phyloP scores from a whole-genome alignment of 192 early-diverging fungal species.

The Backusella luteola region DNA sequence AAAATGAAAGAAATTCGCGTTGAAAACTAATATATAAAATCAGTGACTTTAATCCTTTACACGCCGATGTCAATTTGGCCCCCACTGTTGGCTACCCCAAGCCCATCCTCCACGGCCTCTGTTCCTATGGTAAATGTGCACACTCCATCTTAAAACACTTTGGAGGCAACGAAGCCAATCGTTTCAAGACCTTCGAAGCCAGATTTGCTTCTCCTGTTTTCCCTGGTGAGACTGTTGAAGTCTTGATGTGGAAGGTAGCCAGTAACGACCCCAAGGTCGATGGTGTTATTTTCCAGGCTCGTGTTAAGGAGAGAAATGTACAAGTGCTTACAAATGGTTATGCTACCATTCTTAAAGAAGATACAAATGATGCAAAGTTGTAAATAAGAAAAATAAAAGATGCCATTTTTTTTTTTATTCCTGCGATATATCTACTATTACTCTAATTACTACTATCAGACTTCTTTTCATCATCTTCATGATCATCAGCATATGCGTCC shows the following conservation, averaged over 20 bases:
- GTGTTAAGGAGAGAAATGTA: conserved; percentile 55
- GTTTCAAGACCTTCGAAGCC: conserved; percentile 62
- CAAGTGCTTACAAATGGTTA: conserved; percentile 64
- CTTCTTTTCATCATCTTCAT: not conserved
- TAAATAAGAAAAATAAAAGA: conserved; percentile 1
- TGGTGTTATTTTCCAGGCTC: conserved; percentile 57
- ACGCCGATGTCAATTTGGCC: conserved; percentile 68
- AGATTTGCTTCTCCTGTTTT: conserved; percentile 72
- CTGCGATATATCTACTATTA: not conserved
- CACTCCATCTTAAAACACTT: conserved; percentile 58
- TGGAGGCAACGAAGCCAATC: conserved; percentile 48
- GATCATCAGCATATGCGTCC: not conserved
- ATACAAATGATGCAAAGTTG: conserved; percentile 8
- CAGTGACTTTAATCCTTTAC: conserved; percentile 77
- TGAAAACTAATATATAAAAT: not conserved
- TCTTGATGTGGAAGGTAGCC: conserved; percentile 70
- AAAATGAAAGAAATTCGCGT: not conserved
- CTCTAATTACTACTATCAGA: conserved; percentile 4
- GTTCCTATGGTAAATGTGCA: conserved; percentile 57
- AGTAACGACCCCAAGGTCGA: conserved; percentile 38
- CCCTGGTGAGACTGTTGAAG: conserved; percentile 66
- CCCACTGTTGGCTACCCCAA: conserved; percentile 66
- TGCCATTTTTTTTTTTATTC: not conserved
- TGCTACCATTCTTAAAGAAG: conserved; percentile 36
- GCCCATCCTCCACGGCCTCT: conserved; percentile 74